phyloP scores from a whole-genome alignment of 257 asterid genomes.

The Plectranthus barbatus region DNA sequence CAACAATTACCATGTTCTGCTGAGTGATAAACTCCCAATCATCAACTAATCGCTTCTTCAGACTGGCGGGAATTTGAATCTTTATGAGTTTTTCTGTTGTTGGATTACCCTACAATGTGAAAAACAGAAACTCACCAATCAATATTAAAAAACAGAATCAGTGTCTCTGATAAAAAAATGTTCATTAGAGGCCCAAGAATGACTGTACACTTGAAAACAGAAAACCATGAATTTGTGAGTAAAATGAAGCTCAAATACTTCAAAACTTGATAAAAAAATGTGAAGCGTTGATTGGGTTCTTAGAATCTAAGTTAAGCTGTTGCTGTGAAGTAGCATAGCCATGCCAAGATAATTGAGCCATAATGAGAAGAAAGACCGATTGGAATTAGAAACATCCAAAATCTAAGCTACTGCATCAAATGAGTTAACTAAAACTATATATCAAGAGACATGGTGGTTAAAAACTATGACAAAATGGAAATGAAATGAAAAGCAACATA shows the following conservation, averaged over 20 bases:
- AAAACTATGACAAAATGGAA: background rate
- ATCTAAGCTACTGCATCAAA: background rate
- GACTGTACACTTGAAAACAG: background rate
- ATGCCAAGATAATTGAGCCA: background rate
- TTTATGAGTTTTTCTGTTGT: constrained; percentile 53
- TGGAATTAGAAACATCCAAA: background rate
- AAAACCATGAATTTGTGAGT: background rate
- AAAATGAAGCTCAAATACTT: background rate
- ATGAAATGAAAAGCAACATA: background rate
- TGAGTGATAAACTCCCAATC: constrained; percentile 81
- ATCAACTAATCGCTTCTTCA: constrained; percentile 71
- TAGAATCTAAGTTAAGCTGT: background rate
- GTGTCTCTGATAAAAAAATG: background rate
- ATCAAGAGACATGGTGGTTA: background rate
- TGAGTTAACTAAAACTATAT: background rate
- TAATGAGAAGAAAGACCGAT: background rate
- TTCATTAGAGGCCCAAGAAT: background rate
- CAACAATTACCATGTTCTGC: constrained; percentile 67
- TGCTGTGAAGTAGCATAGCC: constrained; percentile 6
- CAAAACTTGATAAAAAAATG: background rate
- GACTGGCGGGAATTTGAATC: constrained; percentile 61
- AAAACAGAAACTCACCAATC: constrained; percentile 11
- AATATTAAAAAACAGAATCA: background rate
- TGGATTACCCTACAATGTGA: constrained; percentile 34
- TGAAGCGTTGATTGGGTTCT: background rate